Evolutionary conservation across 345 rosid species (phyloP).

Genomic region (Eucalyptus decipiens): DNA sequence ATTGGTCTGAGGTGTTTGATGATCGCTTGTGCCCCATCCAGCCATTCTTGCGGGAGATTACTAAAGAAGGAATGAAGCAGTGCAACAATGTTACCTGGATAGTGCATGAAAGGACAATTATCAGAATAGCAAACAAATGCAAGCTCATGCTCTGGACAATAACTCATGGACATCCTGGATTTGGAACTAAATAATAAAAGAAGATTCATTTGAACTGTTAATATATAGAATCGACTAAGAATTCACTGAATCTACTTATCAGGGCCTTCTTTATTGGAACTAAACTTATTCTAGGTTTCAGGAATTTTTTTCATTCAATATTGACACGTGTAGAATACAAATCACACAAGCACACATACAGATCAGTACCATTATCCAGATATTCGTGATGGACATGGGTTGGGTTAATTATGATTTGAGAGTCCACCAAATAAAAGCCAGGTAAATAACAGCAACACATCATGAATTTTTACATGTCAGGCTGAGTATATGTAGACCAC

Average conservation of each 20-base stretch:
- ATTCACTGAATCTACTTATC: not conserved
- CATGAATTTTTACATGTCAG: not conserved
- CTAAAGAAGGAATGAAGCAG: constrained; percentile 93
- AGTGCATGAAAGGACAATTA: not conserved
- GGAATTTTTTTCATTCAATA: not conserved
- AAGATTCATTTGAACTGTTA: not conserved
- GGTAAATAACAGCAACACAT: not conserved
- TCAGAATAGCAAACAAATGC: not conserved
- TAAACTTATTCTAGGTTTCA: not conserved
- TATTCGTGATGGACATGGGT: not conserved
- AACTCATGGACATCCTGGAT: not conserved
- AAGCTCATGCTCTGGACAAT: not conserved
- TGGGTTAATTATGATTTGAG: not conserved
- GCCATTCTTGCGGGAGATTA: constrained; percentile 98
- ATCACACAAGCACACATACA: not conserved
- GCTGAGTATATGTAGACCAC: not conserved
- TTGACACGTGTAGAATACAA: not conserved
- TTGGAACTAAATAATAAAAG: not conserved
- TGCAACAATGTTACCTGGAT: constrained; percentile 82
- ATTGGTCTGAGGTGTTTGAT: constrained; percentile 78
- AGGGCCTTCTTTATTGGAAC: not conserved
- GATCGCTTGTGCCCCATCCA: constrained; percentile 78
- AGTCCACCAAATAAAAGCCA: not conserved
- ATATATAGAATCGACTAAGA: not conserved
- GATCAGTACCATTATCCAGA: not conserved